A percentile compares a stretch with the other conserved stretches of the same genome.
Evolutionary conservation across 2,329 filamentous ascomycete species (phyloP).

Genomic region (Nothopassalora personata): DNA sequence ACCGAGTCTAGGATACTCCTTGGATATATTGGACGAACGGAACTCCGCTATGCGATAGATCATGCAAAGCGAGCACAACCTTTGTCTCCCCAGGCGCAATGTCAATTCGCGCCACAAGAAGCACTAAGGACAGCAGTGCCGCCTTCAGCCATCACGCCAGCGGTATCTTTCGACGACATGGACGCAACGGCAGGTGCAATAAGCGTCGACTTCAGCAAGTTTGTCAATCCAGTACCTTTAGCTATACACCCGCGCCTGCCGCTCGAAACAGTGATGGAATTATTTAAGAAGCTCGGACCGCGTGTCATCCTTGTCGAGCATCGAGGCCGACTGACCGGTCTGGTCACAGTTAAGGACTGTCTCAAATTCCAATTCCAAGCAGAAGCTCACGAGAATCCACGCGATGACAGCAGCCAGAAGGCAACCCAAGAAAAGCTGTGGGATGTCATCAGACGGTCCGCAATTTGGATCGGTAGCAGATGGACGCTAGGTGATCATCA

Average conservation of each 20-base stretch:
- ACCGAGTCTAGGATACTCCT: slow-evolving; percentile 64
- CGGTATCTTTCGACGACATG: slow-evolving; percentile 55
- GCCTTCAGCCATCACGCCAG: slow-evolving; percentile 31
- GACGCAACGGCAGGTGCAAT: slow-evolving; percentile 51
- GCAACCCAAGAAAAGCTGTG: slow-evolving; percentile 63
- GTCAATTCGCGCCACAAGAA: slow-evolving; percentile 58
- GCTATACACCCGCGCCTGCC: slow-evolving; percentile 86
- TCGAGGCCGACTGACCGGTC: slow-evolving; percentile 71
- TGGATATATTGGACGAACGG: slow-evolving; percentile 88
- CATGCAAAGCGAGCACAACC: slow-evolving; percentile 64
- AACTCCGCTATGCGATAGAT: slow-evolving; percentile 85
- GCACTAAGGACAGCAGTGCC: slow-evolving; percentile 23
- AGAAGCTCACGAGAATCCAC: slow-evolving; percentile 73
- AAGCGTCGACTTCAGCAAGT: slow-evolving; percentile 74
- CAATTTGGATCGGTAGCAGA: slow-evolving; percentile 24
- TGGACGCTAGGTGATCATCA: slow-evolving; percentile 22
- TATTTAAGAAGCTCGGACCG: slow-evolving; percentile 96
- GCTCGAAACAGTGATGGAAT: slow-evolving; percentile 94
- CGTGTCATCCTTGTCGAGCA: slow-evolving; percentile 90
- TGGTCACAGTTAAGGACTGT: slow-evolving; percentile 96
- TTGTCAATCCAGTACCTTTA: slow-evolving; percentile 83
- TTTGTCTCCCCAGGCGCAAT: slow-evolving; percentile 63
- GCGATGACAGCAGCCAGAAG: slow-evolving; percentile 51
- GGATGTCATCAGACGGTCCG: slow-evolving; percentile 35
- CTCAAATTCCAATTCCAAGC: slow-evolving; percentile 96